These are phyloP conservation scores for Globisporangium mamillatum DNA, from an alignment of 352 stramenopile species.

Conservation along the genomic window DNA sequence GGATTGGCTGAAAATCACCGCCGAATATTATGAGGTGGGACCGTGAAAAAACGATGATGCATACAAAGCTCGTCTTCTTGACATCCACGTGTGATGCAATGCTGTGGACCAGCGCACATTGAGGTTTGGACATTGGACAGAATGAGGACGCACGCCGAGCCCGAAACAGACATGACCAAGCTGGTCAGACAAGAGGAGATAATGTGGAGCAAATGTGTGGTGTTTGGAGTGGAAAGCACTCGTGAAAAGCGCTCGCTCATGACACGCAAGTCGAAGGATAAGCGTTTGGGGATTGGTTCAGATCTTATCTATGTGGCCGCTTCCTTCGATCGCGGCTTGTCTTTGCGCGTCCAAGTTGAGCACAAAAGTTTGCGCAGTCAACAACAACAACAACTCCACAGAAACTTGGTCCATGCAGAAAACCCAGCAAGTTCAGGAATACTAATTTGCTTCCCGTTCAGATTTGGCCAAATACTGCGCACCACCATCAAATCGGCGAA, in stretches of 20 bases:
- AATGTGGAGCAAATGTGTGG: not conserved
- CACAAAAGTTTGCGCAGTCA: not conserved
- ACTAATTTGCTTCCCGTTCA: not conserved
- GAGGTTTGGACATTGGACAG: not conserved
- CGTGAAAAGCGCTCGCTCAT: not conserved
- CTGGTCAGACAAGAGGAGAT: not conserved
- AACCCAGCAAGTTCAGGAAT: not conserved
- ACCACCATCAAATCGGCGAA: not conserved
- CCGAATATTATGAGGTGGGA: not conserved
- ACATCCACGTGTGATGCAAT: constrained; percentile 11
- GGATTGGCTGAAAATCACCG: not conserved
- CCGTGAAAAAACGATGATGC: not conserved
- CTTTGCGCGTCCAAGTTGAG: not conserved
- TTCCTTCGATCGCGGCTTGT: not conserved
- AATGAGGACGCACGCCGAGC: not conserved
- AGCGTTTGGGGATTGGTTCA: not conserved
- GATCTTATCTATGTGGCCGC: not conserved
- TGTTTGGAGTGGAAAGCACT: not conserved
- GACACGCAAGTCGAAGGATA: not conserved
- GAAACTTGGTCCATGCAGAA: not conserved
- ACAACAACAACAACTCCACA: not conserved
- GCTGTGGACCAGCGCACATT: constrained; percentile 2
- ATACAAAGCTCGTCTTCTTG: not conserved
- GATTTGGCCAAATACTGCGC: not conserved
- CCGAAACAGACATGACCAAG: not conserved